Percentiles rank a stretch among this genome's conserved stretches.
Conservation (phyloP, 1,284 basidiomycete genomes). For the Ceratobasidium sp. region DNA sequence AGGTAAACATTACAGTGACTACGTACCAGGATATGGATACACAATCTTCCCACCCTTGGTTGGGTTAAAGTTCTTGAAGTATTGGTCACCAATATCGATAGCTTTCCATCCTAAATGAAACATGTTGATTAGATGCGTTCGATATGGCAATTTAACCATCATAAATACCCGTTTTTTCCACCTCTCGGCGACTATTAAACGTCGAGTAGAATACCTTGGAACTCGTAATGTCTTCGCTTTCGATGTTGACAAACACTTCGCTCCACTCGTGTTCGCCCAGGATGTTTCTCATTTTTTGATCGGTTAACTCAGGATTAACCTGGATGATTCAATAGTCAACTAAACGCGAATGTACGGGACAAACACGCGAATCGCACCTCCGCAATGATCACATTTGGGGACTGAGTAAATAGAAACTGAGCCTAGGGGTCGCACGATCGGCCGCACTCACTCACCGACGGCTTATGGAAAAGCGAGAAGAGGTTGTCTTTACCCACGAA, state of each 20-base stretch:
- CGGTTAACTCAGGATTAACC: slow-evolving; percentile 6
- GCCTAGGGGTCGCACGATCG: not conserved
- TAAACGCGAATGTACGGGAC: not conserved
- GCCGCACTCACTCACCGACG: not conserved
- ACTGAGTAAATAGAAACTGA: not conserved
- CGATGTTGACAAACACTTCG: not conserved
- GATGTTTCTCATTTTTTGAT: slow-evolving; percentile 21
- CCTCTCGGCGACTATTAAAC: slow-evolving; percentile 21
- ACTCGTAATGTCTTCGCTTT: not conserved
- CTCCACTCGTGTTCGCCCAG: slow-evolving; percentile 25
- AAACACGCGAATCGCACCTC: not conserved
- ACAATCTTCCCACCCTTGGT: not conserved
- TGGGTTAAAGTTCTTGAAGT: slow-evolving; percentile 35
- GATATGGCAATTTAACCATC: not conserved
- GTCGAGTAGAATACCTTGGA: slow-evolving; percentile 22
- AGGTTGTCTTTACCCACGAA: slow-evolving; percentile 26
- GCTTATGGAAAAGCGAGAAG: slow-evolving; percentile 18
- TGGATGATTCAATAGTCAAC: not conserved
- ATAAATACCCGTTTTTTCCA: slow-evolving; percentile 31
- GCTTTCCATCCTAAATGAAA: slow-evolving; percentile 19
- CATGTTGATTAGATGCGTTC: not conserved
- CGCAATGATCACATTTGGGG: slow-evolving; percentile 28
- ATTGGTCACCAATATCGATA: not conserved
- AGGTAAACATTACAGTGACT: no score
- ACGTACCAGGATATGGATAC: slow-evolving; percentile 25